Evolutionary conservation across 2,329 filamentous ascomycete species (phyloP), one percentile per base, ranked within the genome.

Genomic region (Cadophora sp.): DNA sequence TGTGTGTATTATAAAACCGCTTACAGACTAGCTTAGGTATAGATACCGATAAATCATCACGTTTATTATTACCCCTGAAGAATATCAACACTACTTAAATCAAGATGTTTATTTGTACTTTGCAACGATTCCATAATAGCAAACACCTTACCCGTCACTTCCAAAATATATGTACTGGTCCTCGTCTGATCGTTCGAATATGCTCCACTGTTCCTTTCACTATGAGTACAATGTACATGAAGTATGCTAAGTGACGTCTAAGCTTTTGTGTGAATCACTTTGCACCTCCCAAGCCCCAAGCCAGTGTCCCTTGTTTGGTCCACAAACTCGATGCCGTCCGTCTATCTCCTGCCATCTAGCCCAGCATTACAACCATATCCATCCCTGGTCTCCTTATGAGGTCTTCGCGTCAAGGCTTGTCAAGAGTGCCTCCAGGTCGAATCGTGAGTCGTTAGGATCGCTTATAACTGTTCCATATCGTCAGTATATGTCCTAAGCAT

Each of bases 341-440:
- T 74, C 74, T 74, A 71, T 71, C 69, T 61, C 71, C 65, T 53
- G 65, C 66, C 58, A 7, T 70, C 65, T 60, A 68, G 59, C 51
- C 24, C 71, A 71, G 72, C 71, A 72, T 73, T 74, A 75, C 68
- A 68, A 65, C 66, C 69, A 48, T 69, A 61, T 41, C 67, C 50
- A 24, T 33, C 60, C 48, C 33, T 30, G 3, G 11, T 48, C 24
- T 61, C 47, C 60, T 66, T 76, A 75, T 61, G 73, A 70, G 62
- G 73, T 77, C 73, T 84, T 83, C 60, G 79, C 81, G 62, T 81
- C 80, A 75, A 93, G 82, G 75, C 87, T 84, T 76, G 88, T 86
- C 80, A 97, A 82, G 80, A 88, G 93, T 75, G 91, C 89, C 85
- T 98, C 95, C 75, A 98, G 85, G 80, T 99, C 94, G 83, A 98